Conservation (phyloP, 202 grass and related monocot genomes). For the Zoysia matrella region DNA sequence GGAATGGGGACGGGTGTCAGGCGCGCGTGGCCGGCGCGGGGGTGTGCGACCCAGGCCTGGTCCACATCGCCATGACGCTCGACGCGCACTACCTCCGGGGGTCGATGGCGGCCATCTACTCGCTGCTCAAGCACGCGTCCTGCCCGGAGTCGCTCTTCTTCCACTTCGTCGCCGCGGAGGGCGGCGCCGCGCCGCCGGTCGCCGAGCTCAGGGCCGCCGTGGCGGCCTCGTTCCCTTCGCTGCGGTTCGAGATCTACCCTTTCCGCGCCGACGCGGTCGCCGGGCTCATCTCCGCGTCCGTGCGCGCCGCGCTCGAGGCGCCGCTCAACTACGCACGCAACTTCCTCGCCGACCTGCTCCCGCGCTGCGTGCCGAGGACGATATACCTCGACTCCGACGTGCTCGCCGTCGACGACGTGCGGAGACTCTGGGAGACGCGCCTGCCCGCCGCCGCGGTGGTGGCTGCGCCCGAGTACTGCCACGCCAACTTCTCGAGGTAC, state of each 20-base stretch:
- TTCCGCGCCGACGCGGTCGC: too few relatives aligned
- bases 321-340: conserved; percentile 92
- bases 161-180: conserved; percentile 55
- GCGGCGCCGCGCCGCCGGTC: too few relatives aligned
- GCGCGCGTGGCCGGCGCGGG: conserved; percentile 30
- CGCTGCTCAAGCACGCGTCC: conserved; percentile 81
- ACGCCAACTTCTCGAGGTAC: conserved; percentile 95
- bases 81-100: conserved; percentile 56
- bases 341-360: conserved; percentile 89
- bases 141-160: conserved; percentile 95
- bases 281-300: conserved; percentile 75
- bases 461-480: conserved; percentile 91
- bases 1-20: conserved; percentile 73
- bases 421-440: too few relatives aligned
- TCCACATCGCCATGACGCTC: too few relatives aligned
- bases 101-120: conserved; percentile 86
- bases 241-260: too few relatives aligned
- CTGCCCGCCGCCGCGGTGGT: conserved; percentile 70
- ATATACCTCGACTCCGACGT: conserved; percentile 81
- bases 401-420: too few relatives aligned
- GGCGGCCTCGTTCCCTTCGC: too few relatives aligned
- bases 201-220: too few relatives aligned
- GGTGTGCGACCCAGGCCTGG: conserved; percentile 67
- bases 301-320: conserved; percentile 76
- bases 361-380: conserved; percentile 63